phyloP scores from a whole-genome alignment of 2,329 filamentous ascomycete genomes.

The Alternaria incomplexa region DNA sequence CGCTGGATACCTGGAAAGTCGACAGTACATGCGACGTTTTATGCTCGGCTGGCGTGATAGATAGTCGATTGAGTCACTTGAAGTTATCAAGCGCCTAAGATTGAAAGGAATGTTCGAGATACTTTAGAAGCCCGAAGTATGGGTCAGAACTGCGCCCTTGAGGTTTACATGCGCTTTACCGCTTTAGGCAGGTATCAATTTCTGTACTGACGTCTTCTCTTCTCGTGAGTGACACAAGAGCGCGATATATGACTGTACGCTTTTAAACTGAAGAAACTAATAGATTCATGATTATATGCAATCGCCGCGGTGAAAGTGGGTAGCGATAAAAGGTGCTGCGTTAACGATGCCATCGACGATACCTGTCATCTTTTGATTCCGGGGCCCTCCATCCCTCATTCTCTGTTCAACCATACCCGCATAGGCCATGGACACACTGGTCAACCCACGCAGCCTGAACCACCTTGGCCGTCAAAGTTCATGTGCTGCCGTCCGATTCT shows the following conservation, averaged over 20 bases:
- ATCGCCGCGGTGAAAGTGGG: neutral
- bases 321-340: neutral
- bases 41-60: neutral
- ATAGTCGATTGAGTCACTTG: neutral
- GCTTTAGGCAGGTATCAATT: conserved; percentile 5
- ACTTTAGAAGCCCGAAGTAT: neutral
- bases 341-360: neutral
- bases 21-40: neutral
- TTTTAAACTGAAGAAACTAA: neutral
- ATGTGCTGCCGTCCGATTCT: too few relatives aligned
- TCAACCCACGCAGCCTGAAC: too few relatives aligned
- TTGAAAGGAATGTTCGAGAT: neutral
- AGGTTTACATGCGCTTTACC: conserved; percentile 1
- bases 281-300: too few relatives aligned
- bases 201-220: neutral
- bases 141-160: neutral
- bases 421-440: too few relatives aligned
- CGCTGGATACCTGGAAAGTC: neutral
- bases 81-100: neutral
- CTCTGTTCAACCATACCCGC: too few relatives aligned
- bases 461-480: too few relatives aligned
- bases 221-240: neutral
- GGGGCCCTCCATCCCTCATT: too few relatives aligned
- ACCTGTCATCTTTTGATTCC: neutral
- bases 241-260: neutral